Conservation (phyloP, 2,329 filamentous ascomycete genomes). For the Xylaria sp. region DNA sequence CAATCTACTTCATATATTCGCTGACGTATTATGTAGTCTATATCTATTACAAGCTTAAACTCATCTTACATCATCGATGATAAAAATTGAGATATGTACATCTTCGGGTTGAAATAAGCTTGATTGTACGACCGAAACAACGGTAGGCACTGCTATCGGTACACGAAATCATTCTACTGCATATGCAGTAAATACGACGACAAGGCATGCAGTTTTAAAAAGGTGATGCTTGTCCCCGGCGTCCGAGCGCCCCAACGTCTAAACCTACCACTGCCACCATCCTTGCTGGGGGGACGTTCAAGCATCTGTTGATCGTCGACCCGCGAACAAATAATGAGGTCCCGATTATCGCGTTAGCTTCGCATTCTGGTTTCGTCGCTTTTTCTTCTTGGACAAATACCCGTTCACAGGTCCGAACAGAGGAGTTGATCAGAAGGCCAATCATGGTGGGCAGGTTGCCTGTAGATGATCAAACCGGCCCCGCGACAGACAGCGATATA, state of each 20-base stretch:
- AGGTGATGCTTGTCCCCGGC: not conserved
- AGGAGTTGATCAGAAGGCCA: conserved; percentile 8
- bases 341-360: not conserved
- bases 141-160: not conserved
- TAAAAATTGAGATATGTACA: not conserved
- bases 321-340: not conserved
- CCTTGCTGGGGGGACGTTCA: not conserved
- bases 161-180: not conserved
- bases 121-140: not conserved
- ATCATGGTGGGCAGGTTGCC: not conserved
- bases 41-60: not conserved
- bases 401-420: not conserved
- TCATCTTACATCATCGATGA: not conserved
- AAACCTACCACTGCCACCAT: not conserved
- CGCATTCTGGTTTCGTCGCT: not conserved
- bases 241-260: conserved; percentile 2
- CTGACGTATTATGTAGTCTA: too few species aligned
- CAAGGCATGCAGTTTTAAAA: not conserved
- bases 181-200: not conserved
- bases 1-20: too few species aligned
- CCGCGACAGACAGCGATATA: conserved; percentile 14
- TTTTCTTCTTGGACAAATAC: not conserved
- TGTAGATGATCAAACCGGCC: conserved; percentile 29
- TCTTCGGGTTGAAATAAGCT: too few species aligned
- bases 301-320: conserved; percentile 3